Conservation (phyloP, 1,139 yeast species). For the Nakaseomyces kungkrabaensis region DNA sequence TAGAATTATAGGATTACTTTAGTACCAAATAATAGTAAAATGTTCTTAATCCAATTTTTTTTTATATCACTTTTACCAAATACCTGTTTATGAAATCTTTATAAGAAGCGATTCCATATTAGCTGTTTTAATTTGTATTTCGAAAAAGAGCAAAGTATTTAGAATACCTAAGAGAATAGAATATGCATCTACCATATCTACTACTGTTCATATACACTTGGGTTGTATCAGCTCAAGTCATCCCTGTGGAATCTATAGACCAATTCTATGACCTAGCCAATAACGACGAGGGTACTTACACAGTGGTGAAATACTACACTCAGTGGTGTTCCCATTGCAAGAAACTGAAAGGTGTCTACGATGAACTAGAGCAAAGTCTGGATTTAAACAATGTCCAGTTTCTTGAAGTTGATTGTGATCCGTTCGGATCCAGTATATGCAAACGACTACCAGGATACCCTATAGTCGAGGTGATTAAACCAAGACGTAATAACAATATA, state of each 20-base stretch:
- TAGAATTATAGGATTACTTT: too few relatives aligned
- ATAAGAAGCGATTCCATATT: too few relatives aligned
- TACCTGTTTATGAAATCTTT: too few relatives aligned
- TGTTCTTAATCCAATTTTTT: too few relatives aligned
- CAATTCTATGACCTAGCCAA: slow-evolving; percentile 24
- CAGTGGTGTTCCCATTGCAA: slow-evolving; percentile 69
- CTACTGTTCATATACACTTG: not conserved
- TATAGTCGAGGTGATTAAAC: slow-evolving; percentile 24
- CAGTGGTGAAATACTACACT: slow-evolving; percentile 42
- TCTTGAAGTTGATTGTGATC: slow-evolving; percentile 28
- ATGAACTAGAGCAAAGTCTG: slow-evolving; percentile 15
- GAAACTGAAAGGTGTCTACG: slow-evolving; percentile 48
- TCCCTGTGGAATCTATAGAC: slow-evolving; percentile 12
- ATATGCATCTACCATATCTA: not conserved
- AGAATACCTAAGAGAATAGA: not conserved
- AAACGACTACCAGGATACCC: slow-evolving; percentile 28
- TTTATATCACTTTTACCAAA: too few relatives aligned
- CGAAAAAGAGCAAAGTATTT: not conserved
- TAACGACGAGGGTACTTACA: slow-evolving; percentile 16
- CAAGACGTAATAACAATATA: slow-evolving; percentile 6
- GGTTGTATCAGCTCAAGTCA: not conserved
- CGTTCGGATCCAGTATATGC: slow-evolving; percentile 24
- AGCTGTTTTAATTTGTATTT: too few relatives aligned
- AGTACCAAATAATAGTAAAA: too few relatives aligned
- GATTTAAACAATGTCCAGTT: slow-evolving; percentile 14